phyloP scores from a whole-genome alignment of 371 early-diverging fungal genomes.

The Chytridium lagenaria region DNA sequence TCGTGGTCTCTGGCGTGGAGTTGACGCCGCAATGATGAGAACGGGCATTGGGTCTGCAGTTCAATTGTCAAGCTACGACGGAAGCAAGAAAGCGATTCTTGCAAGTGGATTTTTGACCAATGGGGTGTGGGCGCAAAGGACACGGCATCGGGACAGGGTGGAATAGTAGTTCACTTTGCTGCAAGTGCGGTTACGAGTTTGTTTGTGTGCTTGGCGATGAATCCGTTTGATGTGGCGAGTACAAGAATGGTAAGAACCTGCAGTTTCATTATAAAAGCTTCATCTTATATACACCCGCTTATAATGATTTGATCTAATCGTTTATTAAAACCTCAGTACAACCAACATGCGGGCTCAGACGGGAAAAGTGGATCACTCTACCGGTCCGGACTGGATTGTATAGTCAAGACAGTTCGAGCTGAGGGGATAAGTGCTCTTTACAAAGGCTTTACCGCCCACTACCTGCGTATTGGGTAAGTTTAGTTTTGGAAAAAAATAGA shows the following conservation, averaged over 20 bases:
- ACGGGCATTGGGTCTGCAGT: slow-evolving; percentile 89
- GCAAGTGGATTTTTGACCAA: slow-evolving; percentile 51
- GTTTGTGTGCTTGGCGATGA: slow-evolving; percentile 90
- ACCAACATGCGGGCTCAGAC: slow-evolving; percentile 73
- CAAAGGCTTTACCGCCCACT: slow-evolving; percentile 94
- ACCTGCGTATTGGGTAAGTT: slow-evolving; percentile 89
- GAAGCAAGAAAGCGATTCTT: slow-evolving; percentile 72
- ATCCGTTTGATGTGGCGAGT: slow-evolving; percentile 94
- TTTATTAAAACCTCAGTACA: slow-evolving; percentile 60
- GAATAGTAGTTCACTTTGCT: slow-evolving; percentile 72
- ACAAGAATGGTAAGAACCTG: slow-evolving; percentile 76
- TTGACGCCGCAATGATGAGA: slow-evolving; percentile 87
- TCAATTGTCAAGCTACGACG: slow-evolving; percentile 91
- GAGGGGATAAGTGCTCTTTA: slow-evolving; percentile 89
- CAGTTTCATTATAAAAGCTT: neutral
- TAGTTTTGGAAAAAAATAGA: slow-evolving; percentile 34
- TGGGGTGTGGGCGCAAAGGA: slow-evolving; percentile 5
- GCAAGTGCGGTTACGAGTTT: slow-evolving; percentile 85
- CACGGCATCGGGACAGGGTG: slow-evolving; percentile 49
- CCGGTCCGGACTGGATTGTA: slow-evolving; percentile 80
- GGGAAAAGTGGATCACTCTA: slow-evolving; percentile 67
- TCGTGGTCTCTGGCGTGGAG: slow-evolving; percentile 86
- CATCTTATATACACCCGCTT: neutral
- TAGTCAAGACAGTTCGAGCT: slow-evolving; percentile 78
- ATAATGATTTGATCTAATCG: neutral